These are phyloP conservation scores for Dendrostoma leiphaemia DNA, from an alignment of 2,329 filamentous ascomycete species.

Conservation along the genomic window DNA sequence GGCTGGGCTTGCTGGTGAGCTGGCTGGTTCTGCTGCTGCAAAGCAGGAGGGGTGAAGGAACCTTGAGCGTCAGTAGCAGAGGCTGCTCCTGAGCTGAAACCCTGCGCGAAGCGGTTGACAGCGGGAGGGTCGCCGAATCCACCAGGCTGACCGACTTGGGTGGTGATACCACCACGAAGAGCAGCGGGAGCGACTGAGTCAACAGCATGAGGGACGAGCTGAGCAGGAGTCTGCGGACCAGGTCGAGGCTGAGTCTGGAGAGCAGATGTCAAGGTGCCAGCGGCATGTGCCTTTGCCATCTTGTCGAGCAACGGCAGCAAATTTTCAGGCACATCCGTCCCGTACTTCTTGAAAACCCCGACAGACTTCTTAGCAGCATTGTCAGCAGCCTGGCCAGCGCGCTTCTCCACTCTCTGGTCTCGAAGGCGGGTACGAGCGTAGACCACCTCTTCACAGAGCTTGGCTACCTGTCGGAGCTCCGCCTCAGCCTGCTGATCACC, in stretches of 20 bases:
- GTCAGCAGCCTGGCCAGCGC: background rate
- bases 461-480: background rate
- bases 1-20: background rate
- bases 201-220: background rate
- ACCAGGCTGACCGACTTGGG: background rate
- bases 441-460: background rate
- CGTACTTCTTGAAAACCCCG: background rate
- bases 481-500: background rate
- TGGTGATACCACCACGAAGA: background rate
- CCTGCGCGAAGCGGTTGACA: background rate
- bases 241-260: no score
- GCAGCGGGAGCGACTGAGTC: background rate
- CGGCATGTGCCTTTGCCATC: background rate
- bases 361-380: background rate
- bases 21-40: no score
- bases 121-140: background rate
- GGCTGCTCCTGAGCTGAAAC: background rate
- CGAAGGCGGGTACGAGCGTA: background rate
- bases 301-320: background rate
- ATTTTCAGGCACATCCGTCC: background rate
- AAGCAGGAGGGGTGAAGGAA: no score
- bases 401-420: background rate
- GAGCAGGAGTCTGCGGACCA: background rate
- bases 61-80: background rate
- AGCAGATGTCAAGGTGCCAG: background rate